phyloP scores from a whole-genome alignment of 345 rosid genomes.

The Eucalyptus polybractea region DNA sequence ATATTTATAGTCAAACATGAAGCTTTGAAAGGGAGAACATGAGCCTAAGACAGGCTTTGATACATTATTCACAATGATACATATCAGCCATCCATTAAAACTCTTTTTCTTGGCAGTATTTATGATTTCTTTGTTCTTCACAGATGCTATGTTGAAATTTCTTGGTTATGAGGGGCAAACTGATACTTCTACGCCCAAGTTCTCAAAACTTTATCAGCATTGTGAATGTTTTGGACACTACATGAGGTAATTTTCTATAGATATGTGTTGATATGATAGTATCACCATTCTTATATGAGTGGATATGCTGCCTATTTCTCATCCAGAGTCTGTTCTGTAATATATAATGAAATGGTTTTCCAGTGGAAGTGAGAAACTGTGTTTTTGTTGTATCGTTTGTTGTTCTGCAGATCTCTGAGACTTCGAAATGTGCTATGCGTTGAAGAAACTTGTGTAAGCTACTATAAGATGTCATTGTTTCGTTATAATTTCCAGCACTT shows the following conservation, averaged over 20 bases:
- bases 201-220: slow-evolving; percentile 48
- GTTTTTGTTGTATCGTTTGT: background rate
- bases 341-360: background rate
- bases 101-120: background rate
- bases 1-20: background rate
- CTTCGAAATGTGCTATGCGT: slow-evolving; percentile 71
- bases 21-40: background rate
- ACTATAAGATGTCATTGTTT: background rate
- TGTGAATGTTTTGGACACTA: slow-evolving; percentile 53
- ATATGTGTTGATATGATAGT: background rate
- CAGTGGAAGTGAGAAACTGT: background rate
- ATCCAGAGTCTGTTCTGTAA: background rate
- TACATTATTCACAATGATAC: background rate
- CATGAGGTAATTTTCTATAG: slow-evolving; percentile 11
- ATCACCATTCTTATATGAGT: background rate
- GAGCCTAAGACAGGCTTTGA: background rate
- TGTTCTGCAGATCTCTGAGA: slow-evolving; percentile 55
- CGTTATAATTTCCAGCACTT: background rate
- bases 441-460: slow-evolving; percentile 69
- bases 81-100: background rate
- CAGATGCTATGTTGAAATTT: slow-evolving; percentile 38
- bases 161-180: slow-evolving; percentile 36
- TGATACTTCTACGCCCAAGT: slow-evolving; percentile 7
- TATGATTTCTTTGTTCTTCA: background rate
- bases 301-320: background rate